Evolutionary conservation across 768 basidiomycete species (phyloP).

Genomic region (Mycena polygramma): DNA sequence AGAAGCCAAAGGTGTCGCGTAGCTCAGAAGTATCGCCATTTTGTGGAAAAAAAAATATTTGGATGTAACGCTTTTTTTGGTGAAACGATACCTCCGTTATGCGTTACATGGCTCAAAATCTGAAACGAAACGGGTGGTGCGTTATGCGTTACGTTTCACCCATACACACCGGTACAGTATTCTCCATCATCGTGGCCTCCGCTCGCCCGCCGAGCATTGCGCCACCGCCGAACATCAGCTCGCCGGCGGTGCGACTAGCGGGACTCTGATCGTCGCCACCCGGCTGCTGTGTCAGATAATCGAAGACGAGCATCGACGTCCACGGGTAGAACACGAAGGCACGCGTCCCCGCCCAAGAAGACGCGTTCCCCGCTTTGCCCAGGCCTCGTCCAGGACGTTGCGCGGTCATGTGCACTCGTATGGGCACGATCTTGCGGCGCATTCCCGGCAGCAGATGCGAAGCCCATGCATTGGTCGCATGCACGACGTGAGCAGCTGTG

Average conservation of each 20-base stretch:
- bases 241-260: conserved; percentile 46
- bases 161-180: too few species aligned
- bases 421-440: conserved; percentile 72
- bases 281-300: conserved; percentile 78
- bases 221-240: conserved; percentile 80
- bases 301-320: conserved; percentile 57
- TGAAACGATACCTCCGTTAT: too few species aligned
- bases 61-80: too few species aligned
- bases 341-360: conserved; percentile 57
- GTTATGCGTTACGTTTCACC: too few species aligned
- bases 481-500: conserved; percentile 73
- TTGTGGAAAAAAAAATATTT: too few species aligned
- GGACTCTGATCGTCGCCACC: too few species aligned
- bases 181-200: conserved; percentile 42
- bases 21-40: too few species aligned
- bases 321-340: conserved; percentile 72
- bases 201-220: conserved; percentile 46
- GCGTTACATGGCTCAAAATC: too few species aligned
- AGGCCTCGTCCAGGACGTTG: conserved; percentile 64
- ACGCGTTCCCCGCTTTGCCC: conserved; percentile 32
- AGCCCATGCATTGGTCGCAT: conserved; percentile 89
- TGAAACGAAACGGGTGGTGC: too few species aligned
- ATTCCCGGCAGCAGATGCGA: conserved; percentile 77
- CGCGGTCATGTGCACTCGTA: conserved; percentile 73
- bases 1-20: too few species aligned